Conservation (phyloP, 2,329 filamentous ascomycete genomes). For the Alternaria novae-zelandiae region DNA sequence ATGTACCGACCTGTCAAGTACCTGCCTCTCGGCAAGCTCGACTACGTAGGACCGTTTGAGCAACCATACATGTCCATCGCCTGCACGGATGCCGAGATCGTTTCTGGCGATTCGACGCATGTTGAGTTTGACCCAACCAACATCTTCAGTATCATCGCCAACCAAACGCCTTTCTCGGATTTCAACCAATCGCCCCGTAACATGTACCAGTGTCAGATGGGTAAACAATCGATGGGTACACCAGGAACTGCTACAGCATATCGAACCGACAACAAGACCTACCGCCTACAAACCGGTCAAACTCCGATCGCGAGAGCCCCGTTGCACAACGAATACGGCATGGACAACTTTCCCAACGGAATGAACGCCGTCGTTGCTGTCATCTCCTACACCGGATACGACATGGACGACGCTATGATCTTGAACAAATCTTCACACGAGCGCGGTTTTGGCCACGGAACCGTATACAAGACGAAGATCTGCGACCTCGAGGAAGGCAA, state of each 20-base stretch:
- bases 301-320: conserved; percentile 92
- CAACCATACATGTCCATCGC: conserved; percentile 99
- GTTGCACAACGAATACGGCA: conserved; percentile 92
- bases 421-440: conserved; percentile 97
- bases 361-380: conserved; percentile 95
- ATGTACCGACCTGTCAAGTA: conserved; percentile 95
- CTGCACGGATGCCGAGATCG: conserved; percentile 83
- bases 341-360: conserved; percentile 98
- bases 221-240: conserved; percentile 99
- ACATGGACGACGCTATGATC: conserved; percentile 99
- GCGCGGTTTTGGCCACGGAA: conserved; percentile 92
- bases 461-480: conserved; percentile 97
- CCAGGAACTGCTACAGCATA: conserved; percentile 83
- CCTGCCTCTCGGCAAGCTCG: conserved; percentile 81
- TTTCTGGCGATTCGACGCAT: conserved; percentile 88
- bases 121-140: conserved; percentile 95
- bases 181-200: conserved; percentile 99
- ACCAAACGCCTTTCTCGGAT: conserved; percentile 98
- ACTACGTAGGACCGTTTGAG: conserved; percentile 91
- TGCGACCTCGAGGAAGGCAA: conserved; percentile 82
- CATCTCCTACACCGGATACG: conserved; percentile 97
- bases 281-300: conserved; percentile 92
- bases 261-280: conserved; percentile 96
- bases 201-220: conserved; percentile 87
- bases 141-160: conserved; percentile 95